These are phyloP conservation scores for Cladophialophora yegresii DNA, from an alignment of 2,329 filamentous ascomycete genomes.

Conservation along the genomic window DNA sequence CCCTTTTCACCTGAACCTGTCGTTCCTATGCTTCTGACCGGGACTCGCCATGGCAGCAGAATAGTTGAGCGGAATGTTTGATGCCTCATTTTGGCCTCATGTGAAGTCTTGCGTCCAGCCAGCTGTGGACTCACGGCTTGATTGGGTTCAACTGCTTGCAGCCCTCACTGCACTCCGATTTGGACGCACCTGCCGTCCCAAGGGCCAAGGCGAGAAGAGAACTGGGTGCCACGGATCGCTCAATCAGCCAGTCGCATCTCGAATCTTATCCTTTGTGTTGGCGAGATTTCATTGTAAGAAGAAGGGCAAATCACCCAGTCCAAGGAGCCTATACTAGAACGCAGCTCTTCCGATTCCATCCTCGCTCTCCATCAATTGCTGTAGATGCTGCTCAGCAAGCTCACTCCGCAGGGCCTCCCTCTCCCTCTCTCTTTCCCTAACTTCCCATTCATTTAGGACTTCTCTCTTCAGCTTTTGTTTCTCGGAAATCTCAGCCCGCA, in stretches of 20 bases:
- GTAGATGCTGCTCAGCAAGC: constrained; percentile 51
- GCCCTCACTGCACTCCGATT: background rate
- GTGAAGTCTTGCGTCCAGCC: background rate
- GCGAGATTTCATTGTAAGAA: too few species aligned
- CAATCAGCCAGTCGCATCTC: background rate
- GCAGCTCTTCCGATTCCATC: constrained; percentile 44
- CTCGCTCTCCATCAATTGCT: constrained; percentile 50
- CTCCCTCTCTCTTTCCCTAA: constrained; percentile 50
- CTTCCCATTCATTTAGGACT: constrained; percentile 52
- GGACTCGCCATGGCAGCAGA: background rate
- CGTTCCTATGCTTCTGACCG: background rate
- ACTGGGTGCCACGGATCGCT: background rate
- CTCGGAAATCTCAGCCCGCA: constrained; percentile 49
- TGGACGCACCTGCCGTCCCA: background rate
- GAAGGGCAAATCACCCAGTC: background rate
- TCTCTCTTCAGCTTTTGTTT: constrained; percentile 48
- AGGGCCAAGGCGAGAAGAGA: background rate
- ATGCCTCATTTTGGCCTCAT: background rate
- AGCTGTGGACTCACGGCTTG: background rate
- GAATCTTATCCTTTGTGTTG: too few species aligned
- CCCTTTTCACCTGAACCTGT: background rate
- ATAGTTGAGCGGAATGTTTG: background rate
- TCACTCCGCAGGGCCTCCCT: constrained; percentile 52
- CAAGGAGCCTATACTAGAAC: constrained; percentile 40
- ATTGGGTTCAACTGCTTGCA: background rate